Evolutionary conservation across 202 grass and related monocot species (phyloP).

Genomic region (Musa balbisiana): DNA sequence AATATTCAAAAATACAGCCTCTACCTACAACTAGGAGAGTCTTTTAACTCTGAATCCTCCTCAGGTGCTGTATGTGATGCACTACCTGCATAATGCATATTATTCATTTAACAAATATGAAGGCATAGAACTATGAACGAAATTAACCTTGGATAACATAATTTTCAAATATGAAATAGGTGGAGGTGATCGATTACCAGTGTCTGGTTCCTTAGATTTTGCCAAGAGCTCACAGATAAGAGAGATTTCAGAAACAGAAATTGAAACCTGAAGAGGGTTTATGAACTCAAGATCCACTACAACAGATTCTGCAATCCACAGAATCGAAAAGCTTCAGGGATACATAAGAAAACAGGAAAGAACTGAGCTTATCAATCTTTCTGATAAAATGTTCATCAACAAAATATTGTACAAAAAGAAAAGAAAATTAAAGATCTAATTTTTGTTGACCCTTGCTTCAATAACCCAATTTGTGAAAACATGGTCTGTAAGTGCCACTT

Average conservation of each 20-base stretch:
- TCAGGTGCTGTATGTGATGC: constrained; percentile 29
- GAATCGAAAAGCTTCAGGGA: constrained; percentile 24
- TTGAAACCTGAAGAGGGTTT: constrained; percentile 89
- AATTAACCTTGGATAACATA: not conserved
- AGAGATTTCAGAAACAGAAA: constrained; percentile 71
- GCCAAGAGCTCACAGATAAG: constrained; percentile 78
- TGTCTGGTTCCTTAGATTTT: constrained; percentile 47
- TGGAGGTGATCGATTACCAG: constrained; percentile 34
- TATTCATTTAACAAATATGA: constrained; percentile 11
- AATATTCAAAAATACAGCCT: constrained; percentile 23
- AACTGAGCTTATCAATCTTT: constrained; percentile 14
- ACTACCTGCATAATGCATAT: constrained; percentile 41
- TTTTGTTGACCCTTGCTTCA: not conserved
- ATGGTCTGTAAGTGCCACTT: not conserved
- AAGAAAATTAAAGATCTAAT: not conserved
- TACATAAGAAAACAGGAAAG: constrained; percentile 2
- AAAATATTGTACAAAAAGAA: not conserved
- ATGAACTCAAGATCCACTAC: constrained; percentile 78
- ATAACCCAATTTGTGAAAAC: not conserved
- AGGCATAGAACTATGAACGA: constrained; percentile 11
- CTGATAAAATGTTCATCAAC: not conserved
- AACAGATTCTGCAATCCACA: constrained; percentile 74
- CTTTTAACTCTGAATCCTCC: constrained; percentile 48
- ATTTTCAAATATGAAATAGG: constrained; percentile 13
- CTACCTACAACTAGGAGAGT: constrained; percentile 18